These are phyloP conservation scores for Aspergillus sp. DNA, from an alignment of 2,329 filamentous ascomycete genomes.

Conservation along the genomic window DNA sequence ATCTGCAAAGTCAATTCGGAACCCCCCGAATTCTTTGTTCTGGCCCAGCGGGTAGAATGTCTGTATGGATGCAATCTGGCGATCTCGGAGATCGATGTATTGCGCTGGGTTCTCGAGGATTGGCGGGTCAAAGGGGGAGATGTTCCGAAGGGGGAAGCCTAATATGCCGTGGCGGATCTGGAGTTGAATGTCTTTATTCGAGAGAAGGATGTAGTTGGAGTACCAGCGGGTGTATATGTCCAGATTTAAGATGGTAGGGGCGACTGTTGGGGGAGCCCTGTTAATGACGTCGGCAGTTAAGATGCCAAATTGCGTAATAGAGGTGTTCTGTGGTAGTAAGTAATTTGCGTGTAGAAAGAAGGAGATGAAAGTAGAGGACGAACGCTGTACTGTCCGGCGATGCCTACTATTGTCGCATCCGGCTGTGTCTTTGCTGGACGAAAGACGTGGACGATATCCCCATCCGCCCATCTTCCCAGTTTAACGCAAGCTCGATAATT, in stretches of 20 bases:
- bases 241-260: neutral
- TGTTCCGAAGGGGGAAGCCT: neutral
- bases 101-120: neutral
- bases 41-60: neutral
- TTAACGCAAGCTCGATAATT: neutral
- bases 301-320: neutral
- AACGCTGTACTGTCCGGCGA: neutral
- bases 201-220: neutral
- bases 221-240: neutral
- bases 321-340: neutral
- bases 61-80: neutral
- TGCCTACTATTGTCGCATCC: neutral
- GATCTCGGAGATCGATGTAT: neutral
- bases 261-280: neutral
- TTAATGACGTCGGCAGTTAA: neutral
- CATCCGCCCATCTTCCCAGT: neutral
- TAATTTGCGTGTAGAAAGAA: neutral
- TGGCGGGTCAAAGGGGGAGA: neutral
- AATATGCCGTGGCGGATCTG: neutral
- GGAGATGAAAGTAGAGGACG: neutral
- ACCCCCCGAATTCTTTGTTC: neutral
- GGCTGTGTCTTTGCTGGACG: neutral
- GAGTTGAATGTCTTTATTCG: neutral
- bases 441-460: slow-evolving; percentile 1
- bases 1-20: neutral